Conservation (phyloP, 106 monocot genomes). For the Allium cepa region DNA sequence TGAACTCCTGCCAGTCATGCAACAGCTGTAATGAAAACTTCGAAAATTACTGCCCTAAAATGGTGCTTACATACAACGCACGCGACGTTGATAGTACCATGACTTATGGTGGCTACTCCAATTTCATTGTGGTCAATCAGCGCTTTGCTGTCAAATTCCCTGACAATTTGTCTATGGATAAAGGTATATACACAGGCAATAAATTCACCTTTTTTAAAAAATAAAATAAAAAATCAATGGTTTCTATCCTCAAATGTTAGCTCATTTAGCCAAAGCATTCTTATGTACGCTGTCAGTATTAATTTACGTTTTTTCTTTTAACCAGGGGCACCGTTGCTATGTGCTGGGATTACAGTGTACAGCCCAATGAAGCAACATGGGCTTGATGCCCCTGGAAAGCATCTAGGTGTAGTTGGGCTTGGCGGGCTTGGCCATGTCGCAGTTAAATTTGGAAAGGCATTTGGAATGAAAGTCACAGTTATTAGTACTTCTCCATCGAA, state of each 20-base stretch:
- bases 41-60: conserved; percentile 44
- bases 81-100: conserved; percentile 16
- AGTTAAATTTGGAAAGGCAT: conserved; percentile 77
- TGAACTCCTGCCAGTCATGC: conserved; percentile 41
- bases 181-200: not conserved
- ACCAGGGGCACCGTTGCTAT: conserved; percentile 35
- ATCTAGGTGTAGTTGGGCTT: conserved; percentile 70
- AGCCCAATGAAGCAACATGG: conserved; percentile 65
- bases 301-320: no score
- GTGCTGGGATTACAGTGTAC: conserved; percentile 61
- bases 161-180: conserved; percentile 43
- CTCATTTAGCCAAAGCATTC: no score
- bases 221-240: no score
- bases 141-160: conserved; percentile 40
- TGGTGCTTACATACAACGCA: conserved; percentile 29
- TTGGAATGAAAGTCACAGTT: conserved; percentile 83
- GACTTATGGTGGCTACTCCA: conserved; percentile 34
- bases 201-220: no score
- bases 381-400: conserved; percentile 51
- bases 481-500: conserved; percentile 60
- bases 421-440: conserved; percentile 87
- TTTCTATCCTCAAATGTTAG: no score
- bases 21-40: conserved; percentile 19
- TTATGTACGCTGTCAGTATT: no score
- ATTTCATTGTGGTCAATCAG: conserved; percentile 38